Base-by-base conservation (phyloP, 495 filamentous ascomycete genomes). In the Trichocladium uniseriatum region DNA sequence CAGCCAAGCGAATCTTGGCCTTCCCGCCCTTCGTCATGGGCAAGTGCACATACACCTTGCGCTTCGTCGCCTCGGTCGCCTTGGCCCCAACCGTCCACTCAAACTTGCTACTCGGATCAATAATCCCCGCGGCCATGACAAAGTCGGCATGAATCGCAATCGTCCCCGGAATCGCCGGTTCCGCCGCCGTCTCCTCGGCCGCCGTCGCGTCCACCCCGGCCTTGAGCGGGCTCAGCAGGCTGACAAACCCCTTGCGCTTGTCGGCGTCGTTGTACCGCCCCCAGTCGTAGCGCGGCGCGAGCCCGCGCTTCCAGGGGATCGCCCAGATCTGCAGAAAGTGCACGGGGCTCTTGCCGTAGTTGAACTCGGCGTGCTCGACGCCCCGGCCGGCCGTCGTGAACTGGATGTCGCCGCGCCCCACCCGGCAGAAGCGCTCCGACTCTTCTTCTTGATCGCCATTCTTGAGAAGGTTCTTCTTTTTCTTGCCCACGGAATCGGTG, bases 241-340 rank as follows among this genome's bases (percentile, higher is more conserved):
- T 68, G 5, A 87, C 72, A 53, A 89, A 84, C 15, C 68, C 79
- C 48, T 78, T 68, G 21, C 76, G 71, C 70, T 91, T 91, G 42
- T 68, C 71, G 19, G 78, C 81, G 43, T 90, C 85, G 32, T 68
- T 60, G 53, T 86, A 88, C 19, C 74, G 79, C 48, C 67, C 72
- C 10, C 82, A 87, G 56, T 83, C 80, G 60, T 91, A 91, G 19
- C 73, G 70, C 4, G 85, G 86, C 50, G 70, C 76, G 43, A 91
- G 69, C 6, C 83, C 81, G 6, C 70, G 64, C 58, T 72, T 74
- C 78, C 84, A 87, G 2, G 86, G 85, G 18, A 83, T 62, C 3
- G 78, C 85, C 86, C 84, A 90, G 51, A 90, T 90, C 65, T 90
- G 85, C 18, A 90, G 70, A 62, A 89, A 89, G 59, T 91, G 86